Evolutionary conservation across 768 basidiomycete genomes (phyloP), one percentile per base, ranked within the genome.

Genomic region (Coprinellus aureogranulatus): DNA sequence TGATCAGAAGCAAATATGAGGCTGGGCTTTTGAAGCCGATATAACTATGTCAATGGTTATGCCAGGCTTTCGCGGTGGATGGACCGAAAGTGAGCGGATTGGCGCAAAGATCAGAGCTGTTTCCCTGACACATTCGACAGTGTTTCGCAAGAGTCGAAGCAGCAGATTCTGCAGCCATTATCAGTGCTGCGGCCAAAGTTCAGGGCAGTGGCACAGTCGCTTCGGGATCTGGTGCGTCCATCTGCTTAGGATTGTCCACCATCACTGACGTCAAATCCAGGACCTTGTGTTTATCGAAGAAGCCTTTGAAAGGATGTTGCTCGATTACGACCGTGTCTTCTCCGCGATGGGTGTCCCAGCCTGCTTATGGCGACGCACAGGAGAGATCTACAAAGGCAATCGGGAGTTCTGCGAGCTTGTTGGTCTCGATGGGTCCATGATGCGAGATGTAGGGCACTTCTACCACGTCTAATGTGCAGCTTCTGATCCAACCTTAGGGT

Each of bases 341-440:
- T 88, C 88, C 53, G 94, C 92, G 0, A 98, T 99, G 89, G 94
- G 93, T 31, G 94, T 98, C 3, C 96, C 96, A 0, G 94, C 94
- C 0, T 99, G 96, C 63, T 81, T 98, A 5, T 98, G 96, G 96
- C 81, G 95, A 26, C 79, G 96, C 48, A 99, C 96, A 2, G 96
- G 96, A 31, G 95, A 98, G 75, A 98, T 98, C 61, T 98, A 98
- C 79, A 98, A 98, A 71, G 95, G 90, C 44, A 99, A 99, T 68
- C 84, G 92, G 55, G 94, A 96, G 73, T 98, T 99, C 69, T 88
- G 93, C 5, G 92, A 93, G 65, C 77, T 98, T 8, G 83, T 97
- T 30, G 88, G 94, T 22, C 80, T 97, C 28, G 91, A 94, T 57
- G 89, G 91, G 39, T 85, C 85, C 59, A 88, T 90, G 83, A 81